Evolutionary conservation across 2,329 filamentous ascomycete genomes (phyloP).

Genomic region (Exophiala mesophila): DNA sequence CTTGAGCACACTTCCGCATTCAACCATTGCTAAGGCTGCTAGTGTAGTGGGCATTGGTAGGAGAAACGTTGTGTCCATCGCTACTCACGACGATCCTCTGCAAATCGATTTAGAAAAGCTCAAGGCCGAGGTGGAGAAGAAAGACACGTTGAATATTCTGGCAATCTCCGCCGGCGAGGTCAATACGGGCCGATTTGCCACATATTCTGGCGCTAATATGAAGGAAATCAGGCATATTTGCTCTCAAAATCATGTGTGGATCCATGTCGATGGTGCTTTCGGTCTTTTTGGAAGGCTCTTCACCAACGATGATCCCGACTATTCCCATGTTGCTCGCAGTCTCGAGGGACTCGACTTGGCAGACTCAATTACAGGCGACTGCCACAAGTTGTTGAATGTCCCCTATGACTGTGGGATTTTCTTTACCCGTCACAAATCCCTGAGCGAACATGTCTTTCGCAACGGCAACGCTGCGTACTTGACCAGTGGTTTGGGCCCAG

Average conservation of each 20-base stretch:
- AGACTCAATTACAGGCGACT: slow-evolving; percentile 82
- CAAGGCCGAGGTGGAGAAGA: slow-evolving; percentile 52
- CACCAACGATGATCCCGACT: slow-evolving; percentile 47
- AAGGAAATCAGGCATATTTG: slow-evolving; percentile 61
- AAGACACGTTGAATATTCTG: slow-evolving; percentile 65
- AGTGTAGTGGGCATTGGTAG: slow-evolving; percentile 75
- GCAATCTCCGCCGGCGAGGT: slow-evolving; percentile 82
- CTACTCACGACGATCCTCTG: slow-evolving; percentile 55
- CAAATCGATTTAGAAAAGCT: slow-evolving; percentile 63
- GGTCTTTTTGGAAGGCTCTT: slow-evolving; percentile 73
- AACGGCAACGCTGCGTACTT: slow-evolving; percentile 81
- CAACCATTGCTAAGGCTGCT: slow-evolving; percentile 77
- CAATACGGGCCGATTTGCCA: slow-evolving; percentile 80
- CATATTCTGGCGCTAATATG: slow-evolving; percentile 49
- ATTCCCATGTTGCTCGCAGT: slow-evolving; percentile 47
- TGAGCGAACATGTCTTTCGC: slow-evolving; percentile 62
- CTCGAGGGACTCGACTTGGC: slow-evolving; percentile 69
- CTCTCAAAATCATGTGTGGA: slow-evolving; percentile 71
- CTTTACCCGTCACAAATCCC: slow-evolving; percentile 60
- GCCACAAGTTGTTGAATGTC: slow-evolving; percentile 89
- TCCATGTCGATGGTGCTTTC: slow-evolving; percentile 89
- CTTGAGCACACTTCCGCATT: slow-evolving; percentile 76
- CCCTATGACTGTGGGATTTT: slow-evolving; percentile 93
- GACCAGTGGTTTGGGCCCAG: slow-evolving; percentile 28
- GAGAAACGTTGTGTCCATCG: slow-evolving; percentile 59